phyloP scores from a whole-genome alignment of 2,329 filamentous ascomycete species.

The Botryosphaeria dothidea region DNA sequence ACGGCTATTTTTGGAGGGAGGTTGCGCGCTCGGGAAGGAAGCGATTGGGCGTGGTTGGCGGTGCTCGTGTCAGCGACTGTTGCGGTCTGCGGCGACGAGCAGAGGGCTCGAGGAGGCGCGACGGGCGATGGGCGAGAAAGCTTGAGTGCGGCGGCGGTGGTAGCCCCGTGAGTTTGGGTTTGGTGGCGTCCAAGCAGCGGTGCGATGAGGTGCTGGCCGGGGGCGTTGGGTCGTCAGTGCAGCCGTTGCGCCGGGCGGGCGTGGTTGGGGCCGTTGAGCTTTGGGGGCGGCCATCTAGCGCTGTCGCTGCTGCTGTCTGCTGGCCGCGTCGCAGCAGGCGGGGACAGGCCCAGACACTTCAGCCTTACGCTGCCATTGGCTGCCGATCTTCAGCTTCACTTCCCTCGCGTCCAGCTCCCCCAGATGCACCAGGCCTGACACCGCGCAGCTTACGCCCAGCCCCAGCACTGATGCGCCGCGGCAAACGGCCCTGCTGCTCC shows the following conservation, averaged over 20 bases:
- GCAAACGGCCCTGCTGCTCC: not conserved
- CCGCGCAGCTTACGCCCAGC: constrained; percentile 11
- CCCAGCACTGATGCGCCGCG: not conserved
- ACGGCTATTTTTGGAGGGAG: constrained; percentile 1
- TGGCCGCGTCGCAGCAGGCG: too few species aligned
- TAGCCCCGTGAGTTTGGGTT: not conserved
- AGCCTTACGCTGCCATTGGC: constrained; percentile 13
- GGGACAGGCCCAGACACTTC: not conserved
- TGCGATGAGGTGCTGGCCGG: not conserved
- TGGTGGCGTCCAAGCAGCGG: not conserved
- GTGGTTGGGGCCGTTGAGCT: not conserved
- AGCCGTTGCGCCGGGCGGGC: not conserved
- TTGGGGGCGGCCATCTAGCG: not conserved
- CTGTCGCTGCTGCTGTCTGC: not conserved
- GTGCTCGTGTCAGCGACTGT: not conserved
- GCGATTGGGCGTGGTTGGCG: not conserved
- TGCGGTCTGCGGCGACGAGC: not conserved
- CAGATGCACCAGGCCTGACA: not conserved
- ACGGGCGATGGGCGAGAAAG: not conserved
- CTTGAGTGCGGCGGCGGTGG: not conserved
- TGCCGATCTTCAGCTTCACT: not conserved
- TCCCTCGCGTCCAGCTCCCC: not conserved
- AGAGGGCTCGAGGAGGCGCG: not conserved
- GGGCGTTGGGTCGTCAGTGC: not conserved
- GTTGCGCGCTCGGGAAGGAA: not conserved